Evolutionary conservation across 345 rosid genomes (phyloP).

Genomic region (Raphanus sativus): DNA sequence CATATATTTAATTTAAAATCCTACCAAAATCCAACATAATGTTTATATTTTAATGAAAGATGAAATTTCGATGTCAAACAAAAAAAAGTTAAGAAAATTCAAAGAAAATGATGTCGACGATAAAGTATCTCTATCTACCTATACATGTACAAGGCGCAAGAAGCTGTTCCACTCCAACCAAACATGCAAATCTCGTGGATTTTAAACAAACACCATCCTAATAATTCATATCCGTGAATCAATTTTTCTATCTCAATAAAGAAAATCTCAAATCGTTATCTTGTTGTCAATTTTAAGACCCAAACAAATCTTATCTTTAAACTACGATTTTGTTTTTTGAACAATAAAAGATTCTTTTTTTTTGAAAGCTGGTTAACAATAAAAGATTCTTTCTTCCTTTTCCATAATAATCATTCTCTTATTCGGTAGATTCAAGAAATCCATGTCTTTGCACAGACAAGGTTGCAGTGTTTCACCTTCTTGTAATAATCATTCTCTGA

Average conservation of each 20-base stretch:
- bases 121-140: neutral
- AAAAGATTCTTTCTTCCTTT: neutral
- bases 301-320: slow-evolving; percentile 17
- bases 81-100: neutral
- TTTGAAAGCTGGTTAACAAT: neutral
- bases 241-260: neutral
- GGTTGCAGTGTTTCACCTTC: too few relatives aligned
- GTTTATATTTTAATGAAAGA: too few relatives aligned
- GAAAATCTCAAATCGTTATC: slow-evolving; percentile 9
- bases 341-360: neutral
- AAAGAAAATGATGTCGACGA: neutral
- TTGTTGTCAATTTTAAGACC: slow-evolving; percentile 16
- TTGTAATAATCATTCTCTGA: too few relatives aligned
- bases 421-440: slow-evolving; percentile 24
- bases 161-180: neutral
- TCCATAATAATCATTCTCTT: neutral
- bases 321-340: slow-evolving; percentile 1
- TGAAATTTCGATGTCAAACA: too few relatives aligned
- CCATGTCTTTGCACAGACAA: too few relatives aligned
- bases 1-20: too few relatives aligned
- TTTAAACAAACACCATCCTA: slow-evolving; percentile 8
- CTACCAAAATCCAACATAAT: too few relatives aligned
- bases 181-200: slow-evolving; percentile 34
- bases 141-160: neutral
- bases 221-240: neutral